phyloP scores from a whole-genome alignment of 495 filamentous ascomycete species.

The Hypoxylon trugodes region DNA sequence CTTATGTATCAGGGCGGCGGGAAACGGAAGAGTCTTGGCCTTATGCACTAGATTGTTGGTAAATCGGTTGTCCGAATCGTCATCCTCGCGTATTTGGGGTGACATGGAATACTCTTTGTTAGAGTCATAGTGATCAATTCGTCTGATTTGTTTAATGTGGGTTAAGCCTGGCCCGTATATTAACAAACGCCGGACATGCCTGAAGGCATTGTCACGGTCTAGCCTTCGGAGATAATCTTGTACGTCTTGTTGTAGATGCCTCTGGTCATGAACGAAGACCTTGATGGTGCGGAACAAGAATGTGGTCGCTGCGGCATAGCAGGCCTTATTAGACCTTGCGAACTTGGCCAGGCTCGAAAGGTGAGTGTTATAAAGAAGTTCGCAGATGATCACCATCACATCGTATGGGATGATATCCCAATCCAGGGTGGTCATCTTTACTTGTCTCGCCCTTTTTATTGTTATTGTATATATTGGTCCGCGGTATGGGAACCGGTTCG shows the following conservation, averaged over 20 bases:
- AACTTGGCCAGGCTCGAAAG: not conserved
- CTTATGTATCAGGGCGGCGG: not conserved
- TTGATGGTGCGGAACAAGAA: slow-evolving; percentile 11
- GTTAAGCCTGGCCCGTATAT: not conserved
- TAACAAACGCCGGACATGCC: slow-evolving; percentile 1
- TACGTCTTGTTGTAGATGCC: not conserved
- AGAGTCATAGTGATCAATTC: no score
- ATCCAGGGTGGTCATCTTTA: no score
- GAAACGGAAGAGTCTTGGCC: not conserved
- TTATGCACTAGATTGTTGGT: not conserved
- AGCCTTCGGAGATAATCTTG: not conserved
- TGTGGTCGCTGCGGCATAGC: not conserved
- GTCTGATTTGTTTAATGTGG: no score
- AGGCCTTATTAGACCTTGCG: not conserved
- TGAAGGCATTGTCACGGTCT: not conserved
- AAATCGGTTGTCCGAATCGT: not conserved
- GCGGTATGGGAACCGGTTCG: no score
- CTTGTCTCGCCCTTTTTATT: no score
- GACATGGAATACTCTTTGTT: not conserved
- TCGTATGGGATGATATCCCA: not conserved
- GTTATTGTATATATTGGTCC: no score
- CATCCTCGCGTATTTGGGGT: not conserved
- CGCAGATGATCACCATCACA: not conserved
- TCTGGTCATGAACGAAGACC: slow-evolving; percentile 1
- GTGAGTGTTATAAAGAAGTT: not conserved